A percentile compares a stretch with the other conserved stretches of the same genome.
Conservation (phyloP, 2,329 filamentous ascomycete species). For the Ophiostoma pallidulum region DNA sequence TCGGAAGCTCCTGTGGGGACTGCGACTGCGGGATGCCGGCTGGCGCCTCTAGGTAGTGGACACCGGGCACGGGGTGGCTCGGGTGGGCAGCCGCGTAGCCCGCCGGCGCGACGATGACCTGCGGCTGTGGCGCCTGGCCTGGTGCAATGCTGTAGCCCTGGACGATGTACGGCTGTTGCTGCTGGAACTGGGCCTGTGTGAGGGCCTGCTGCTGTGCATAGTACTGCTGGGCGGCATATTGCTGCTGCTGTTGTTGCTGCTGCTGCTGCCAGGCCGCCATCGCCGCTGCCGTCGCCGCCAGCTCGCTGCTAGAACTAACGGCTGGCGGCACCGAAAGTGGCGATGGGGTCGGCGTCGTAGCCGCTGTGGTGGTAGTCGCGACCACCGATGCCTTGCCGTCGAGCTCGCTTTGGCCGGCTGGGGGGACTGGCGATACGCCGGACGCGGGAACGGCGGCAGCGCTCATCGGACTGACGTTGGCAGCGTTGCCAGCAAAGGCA, state of each 20-base stretch:
- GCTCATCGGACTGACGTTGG: background rate
- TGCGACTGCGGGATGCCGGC: conserved; percentile 1
- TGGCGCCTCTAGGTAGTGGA: conserved; percentile 9
- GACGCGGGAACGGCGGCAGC: background rate
- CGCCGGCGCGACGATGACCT: background rate
- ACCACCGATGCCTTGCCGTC: conserved; percentile 1
- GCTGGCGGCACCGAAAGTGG: too few species aligned
- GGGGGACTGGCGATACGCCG: background rate
- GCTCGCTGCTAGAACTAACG: too few species aligned
- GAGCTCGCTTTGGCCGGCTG: conserved; percentile 1
- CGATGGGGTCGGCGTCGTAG: too few species aligned
- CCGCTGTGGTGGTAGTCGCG: background rate
- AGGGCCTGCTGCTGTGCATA: background rate
- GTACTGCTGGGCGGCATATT: background rate
- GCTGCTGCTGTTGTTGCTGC: background rate
- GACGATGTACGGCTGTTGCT: conserved; percentile 3
- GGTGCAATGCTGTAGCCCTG: conserved; percentile 4
- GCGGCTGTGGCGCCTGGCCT: conserved; percentile 3
- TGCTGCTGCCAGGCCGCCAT: background rate
- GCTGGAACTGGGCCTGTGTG: too few species aligned
- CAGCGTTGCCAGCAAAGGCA: background rate
- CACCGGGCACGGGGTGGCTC: conserved; percentile 5
- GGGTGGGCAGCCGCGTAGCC: conserved; percentile 5
- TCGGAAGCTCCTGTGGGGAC: conserved; percentile 4
- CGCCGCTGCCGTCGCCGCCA: too few species aligned